Percentiles rank a stretch among this genome's conserved stretches.
Evolutionary conservation across 441 rosid species (phyloP).

Genomic region (Erysimum pusillum): DNA sequence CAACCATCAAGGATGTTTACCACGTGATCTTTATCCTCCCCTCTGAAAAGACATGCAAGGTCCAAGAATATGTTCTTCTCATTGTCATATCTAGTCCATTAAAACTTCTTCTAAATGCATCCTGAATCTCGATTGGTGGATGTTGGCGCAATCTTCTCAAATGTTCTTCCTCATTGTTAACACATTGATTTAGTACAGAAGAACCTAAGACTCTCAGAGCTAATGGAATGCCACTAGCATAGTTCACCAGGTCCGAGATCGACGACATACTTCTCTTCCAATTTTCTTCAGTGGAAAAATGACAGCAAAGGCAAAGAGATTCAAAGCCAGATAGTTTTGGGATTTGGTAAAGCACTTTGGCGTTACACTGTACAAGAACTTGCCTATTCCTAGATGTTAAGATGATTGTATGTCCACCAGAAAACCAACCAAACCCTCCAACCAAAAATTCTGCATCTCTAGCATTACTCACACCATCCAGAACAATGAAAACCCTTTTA

Average conservation of each 20-base stretch:
- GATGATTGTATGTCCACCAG: conserved; percentile 47
- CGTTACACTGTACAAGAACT: conserved; percentile 29
- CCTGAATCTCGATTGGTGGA: conserved; percentile 24
- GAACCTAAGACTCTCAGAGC: conserved; percentile 44
- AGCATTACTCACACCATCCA: conserved; percentile 49
- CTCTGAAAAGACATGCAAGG: conserved; percentile 49
- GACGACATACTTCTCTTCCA: neutral
- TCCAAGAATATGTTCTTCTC: conserved; percentile 49
- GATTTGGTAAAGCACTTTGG: conserved; percentile 8
- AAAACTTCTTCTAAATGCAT: conserved; percentile 41
- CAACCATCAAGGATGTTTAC: conserved; percentile 40
- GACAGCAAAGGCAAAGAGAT: conserved; percentile 33
- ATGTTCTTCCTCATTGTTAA: conserved; percentile 1
- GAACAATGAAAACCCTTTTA: conserved; percentile 37
- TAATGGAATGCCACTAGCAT: conserved; percentile 46
- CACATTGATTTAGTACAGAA: conserved; percentile 3
- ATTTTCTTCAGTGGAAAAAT: neutral
- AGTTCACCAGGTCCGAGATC: conserved; percentile 12
- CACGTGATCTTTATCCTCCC: conserved; percentile 1
- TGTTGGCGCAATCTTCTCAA: conserved; percentile 29
- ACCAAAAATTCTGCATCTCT: conserved; percentile 35
- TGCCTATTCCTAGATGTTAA: conserved; percentile 50
- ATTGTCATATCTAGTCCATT: conserved; percentile 25
- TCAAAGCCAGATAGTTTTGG: conserved; percentile 2
- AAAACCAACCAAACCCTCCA: conserved; percentile 38